These are phyloP conservation scores for Patellaria atrata DNA, from an alignment of 495 filamentous ascomycete genomes.

Conservation along the genomic window DNA sequence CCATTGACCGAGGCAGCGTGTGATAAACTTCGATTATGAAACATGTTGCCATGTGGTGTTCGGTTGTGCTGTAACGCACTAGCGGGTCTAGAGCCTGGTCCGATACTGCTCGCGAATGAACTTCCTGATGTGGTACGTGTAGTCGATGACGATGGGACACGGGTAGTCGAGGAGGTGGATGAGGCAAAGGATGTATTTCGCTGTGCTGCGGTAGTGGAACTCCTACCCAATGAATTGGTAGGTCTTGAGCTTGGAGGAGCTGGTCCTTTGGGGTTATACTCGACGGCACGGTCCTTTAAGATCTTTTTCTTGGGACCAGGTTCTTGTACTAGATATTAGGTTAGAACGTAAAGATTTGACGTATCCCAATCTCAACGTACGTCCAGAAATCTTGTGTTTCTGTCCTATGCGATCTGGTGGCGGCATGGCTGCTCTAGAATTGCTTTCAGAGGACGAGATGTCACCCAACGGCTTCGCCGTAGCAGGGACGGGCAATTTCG, in stretches of 20 bases:
- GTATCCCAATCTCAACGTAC: conserved; percentile 10
- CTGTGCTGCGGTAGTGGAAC: conserved; percentile 2
- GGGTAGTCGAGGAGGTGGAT: conserved; percentile 5
- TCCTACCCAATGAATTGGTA: conserved; percentile 10
- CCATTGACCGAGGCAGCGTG: conserved; percentile 8
- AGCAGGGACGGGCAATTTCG: background rate
- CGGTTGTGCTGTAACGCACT: conserved; percentile 1
- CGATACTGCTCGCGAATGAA: conserved; percentile 10
- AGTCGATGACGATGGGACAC: conserved; percentile 6
- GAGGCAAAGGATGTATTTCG: conserved; percentile 2
- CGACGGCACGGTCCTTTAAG: conserved; percentile 15
- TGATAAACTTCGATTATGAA: conserved; percentile 8
- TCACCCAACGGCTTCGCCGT: conserved; percentile 22
- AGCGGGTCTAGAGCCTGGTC: conserved; percentile 5
- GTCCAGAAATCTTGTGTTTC: conserved; percentile 26
- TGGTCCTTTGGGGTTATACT: conserved; percentile 9
- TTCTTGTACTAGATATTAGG: conserved; percentile 15
- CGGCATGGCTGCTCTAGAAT: conserved; percentile 46
- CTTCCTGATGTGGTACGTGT: conserved; percentile 7
- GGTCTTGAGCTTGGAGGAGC: conserved; percentile 10
- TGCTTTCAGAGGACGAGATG: conserved; percentile 51
- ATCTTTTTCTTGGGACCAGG: conserved; percentile 19
- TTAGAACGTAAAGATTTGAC: background rate
- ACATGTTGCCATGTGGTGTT: conserved; percentile 10
- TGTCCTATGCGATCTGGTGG: conserved; percentile 20